phyloP scores from a whole-genome alignment of 805 yeast genomes.

The Kuraishia borneana region DNA sequence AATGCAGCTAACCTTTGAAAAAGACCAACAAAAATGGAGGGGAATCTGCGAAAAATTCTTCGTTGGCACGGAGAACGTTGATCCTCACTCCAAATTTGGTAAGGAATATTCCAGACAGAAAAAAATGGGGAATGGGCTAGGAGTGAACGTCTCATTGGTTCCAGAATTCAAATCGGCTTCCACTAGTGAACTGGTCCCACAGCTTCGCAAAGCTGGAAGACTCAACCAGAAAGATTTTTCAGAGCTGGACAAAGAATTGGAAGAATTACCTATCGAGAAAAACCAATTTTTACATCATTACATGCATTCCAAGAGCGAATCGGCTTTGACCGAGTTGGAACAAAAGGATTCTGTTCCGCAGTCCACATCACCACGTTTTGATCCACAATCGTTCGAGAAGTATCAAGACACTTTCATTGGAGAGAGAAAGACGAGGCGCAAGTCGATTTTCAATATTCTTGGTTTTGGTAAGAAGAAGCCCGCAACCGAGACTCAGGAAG shows the following conservation, averaged over 20 bases:
- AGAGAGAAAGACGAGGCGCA: constrained; percentile 8
- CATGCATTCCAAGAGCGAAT: not conserved
- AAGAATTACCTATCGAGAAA: not conserved
- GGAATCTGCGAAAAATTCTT: not conserved
- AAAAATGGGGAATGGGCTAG: not conserved
- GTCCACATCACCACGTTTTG: constrained; percentile 5
- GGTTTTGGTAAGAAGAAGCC: constrained; percentile 4
- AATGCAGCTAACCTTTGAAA: not conserved
- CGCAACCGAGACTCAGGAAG: not conserved
- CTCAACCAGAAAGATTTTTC: not conserved
- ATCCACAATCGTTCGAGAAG: constrained; percentile 11
- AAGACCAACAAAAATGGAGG: not conserved
- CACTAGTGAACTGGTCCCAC: not conserved
- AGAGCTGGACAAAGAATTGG: not conserved
- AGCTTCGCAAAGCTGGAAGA: not conserved
- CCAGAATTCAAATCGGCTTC: not conserved
- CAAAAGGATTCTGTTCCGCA: not conserved
- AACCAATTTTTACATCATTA: not conserved
- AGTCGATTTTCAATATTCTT: constrained; percentile 16
- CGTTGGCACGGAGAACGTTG: constrained; percentile 1
- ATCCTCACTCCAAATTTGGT: not conserved
- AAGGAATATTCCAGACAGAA: not conserved
- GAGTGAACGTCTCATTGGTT: not conserved
- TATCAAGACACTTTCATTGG: constrained; percentile 10
- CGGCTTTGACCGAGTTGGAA: not conserved